Evolutionary conservation across 192 early-diverging fungal species (phyloP), one percentile per base, ranked within the genome.

Genomic region (Funneliformis mosseae): DNA sequence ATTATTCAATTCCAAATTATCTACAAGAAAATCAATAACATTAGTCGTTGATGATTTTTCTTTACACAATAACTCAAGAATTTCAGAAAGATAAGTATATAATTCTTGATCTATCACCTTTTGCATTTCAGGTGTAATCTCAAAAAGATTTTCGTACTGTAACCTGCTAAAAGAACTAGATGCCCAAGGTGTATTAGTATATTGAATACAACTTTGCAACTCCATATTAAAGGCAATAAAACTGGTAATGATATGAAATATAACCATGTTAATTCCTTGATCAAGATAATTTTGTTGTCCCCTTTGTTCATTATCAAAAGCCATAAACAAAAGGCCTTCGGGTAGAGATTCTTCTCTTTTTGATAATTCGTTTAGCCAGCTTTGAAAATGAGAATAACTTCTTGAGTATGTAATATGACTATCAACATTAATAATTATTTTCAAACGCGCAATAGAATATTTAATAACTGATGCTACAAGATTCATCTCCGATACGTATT

Each of bases 241-340:
- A n/a, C n/a, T n/a, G n/a, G n/a, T n/a, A n/a, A n/a, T n/a, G n/a
- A n/a, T n/a, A n/a, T n/a, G n/a, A n/a, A n/a, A n/a, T n/a, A n/a
- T n/a, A n/a, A n/a, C n/a, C n/a, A n/a, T n/a, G n/a, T n/a, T 74
- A 59, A 10, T 50, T 6, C 45, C 45, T n/a, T 46, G 45, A 74
- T 74, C 72, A 28, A 74, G 45, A 74, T 74, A 74, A 50, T 74
- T 74, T 11, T 74, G 11, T 50, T 48, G 43, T 8, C 72, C 72
- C 72, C n/a, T n/a, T n/a, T n/a, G n/a, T n/a, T n/a, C n/a, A n/a
- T n/a, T n/a, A n/a, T n/a, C n/a, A n/a, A n/a, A n/a, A n/a, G n/a
- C n/a, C n/a, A n/a, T n/a, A n/a, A n/a, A n/a, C n/a, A n/a, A n/a
- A n/a, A n/a, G n/a, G n/a, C n/a, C n/a, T n/a, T n/a, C n/a, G n/a